Base-by-base conservation (phyloP, 1,284 basidiomycete genomes). In the Pyrrhoderma lamaoense region DNA sequence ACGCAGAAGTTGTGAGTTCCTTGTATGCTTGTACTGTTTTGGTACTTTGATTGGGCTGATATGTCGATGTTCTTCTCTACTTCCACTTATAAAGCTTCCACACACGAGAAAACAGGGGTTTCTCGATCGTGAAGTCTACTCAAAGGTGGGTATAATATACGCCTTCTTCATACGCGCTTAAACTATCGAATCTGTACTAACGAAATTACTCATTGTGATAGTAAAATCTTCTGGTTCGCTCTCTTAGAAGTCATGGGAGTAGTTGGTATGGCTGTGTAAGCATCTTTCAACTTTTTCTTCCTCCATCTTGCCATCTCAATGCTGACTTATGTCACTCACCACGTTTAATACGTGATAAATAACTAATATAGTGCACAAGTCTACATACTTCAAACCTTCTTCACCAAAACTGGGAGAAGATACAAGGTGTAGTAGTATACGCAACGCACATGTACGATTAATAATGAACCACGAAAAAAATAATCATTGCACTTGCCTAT, bases 301-400 rank as follows among this genome's bases (percentile, higher is more conserved):
- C 14, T 23, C 19, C 23, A 3, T n/a, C n/a, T 18, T 22, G 14
- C 23, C 36, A 37, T 37, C 35, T 11, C 16, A 9, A 37, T 37
- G 35, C 35, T 37, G 35, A 37, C 35, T 37, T 37, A 11, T 37
- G 16, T 16, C 35, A 9, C 16, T 37, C 14, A 16, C 19, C 35
- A 8, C 14, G 11, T 16, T 27, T 14, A n/a, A 45, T 45, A 18
- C 9, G 19, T 42, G 36, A 34, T 34, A 3, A 4, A 22, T 3
- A 38, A 18, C 19, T 9, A 42, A 36, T 47, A 45, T 62, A 93
- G 90, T 11, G 68, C 86, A 53, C 92, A 94, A 68, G 88, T 93
- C 21, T 94, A 92, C 66, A 74, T 93, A 45, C 76, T 94, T 35
- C 91, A 93, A 67, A 93, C 89, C 19, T 94, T 93, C 82, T 94